Conservation (phyloP, 1,139 yeast species). For the Zygosaccharomyces sapae region DNA sequence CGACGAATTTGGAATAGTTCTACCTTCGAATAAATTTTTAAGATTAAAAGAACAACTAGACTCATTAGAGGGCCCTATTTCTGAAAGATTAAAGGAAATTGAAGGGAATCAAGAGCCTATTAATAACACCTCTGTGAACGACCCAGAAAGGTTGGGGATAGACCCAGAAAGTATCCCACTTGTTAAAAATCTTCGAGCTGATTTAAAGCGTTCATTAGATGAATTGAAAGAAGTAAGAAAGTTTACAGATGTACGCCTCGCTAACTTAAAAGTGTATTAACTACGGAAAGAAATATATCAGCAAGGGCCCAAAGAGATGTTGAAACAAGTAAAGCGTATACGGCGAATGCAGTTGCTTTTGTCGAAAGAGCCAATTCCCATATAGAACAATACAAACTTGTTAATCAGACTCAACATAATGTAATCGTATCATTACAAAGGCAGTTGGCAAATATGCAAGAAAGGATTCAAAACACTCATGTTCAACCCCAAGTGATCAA, state of each 20-base stretch:
- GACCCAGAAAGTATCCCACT: constrained; percentile 13
- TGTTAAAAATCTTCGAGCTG: constrained; percentile 12
- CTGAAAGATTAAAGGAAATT: constrained; percentile 8
- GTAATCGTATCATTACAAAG: constrained; percentile 1
- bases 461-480: not conserved
- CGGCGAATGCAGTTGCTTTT: constrained; percentile 2
- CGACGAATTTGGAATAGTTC: not conserved
- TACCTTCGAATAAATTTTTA: not conserved
- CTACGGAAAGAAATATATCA: not conserved
- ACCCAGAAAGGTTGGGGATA: not conserved
- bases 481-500: not conserved
- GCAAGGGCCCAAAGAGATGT: constrained; percentile 1
- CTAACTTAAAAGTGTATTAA: constrained; percentile 14
- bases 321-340: constrained; percentile 6
- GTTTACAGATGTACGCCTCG: constrained; percentile 9
- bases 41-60: constrained; percentile 3
- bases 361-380: constrained; percentile 3
- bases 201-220: constrained; percentile 5
- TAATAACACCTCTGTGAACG: not conserved
- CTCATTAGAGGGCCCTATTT: constrained; percentile 8
- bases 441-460: not conserved
- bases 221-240: constrained; percentile 8
- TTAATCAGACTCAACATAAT: constrained; percentile 2
- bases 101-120: constrained; percentile 6
- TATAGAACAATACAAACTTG: not conserved